Percentiles rank a stretch among this genome's conserved stretches.
Evolutionary conservation across 352 stramenopile genomes (phyloP).

Genomic region (Phytopythium aichiense): DNA sequence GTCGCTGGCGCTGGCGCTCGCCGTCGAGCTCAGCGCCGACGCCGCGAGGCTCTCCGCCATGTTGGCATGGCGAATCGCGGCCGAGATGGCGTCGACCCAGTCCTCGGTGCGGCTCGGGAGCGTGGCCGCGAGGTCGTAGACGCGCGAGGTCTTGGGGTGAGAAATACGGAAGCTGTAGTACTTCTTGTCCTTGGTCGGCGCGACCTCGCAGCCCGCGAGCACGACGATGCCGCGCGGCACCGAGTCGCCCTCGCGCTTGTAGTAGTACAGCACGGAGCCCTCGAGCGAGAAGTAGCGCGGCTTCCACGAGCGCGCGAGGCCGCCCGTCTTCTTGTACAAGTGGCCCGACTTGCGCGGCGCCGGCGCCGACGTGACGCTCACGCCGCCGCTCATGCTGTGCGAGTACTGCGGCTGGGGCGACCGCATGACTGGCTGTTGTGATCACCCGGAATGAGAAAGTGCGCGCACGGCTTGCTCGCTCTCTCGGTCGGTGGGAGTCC

Average conservation of each 20-base stretch:
- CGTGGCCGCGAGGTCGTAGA: constrained; percentile 62
- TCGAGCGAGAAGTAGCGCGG: constrained; percentile 65
- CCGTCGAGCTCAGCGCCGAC: not conserved
- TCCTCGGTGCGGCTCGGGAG: constrained; percentile 46
- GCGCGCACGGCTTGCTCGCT: not conserved
- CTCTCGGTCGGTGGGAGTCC: not conserved
- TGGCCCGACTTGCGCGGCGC: constrained; percentile 44
- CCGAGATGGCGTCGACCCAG: constrained; percentile 49
- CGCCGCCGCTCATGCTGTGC: constrained; percentile 7
- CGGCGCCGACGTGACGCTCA: constrained; percentile 7
- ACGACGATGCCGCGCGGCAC: constrained; percentile 57
- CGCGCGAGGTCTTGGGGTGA: constrained; percentile 61
- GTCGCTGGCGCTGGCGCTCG: not conserved
- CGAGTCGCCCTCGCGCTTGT: constrained; percentile 63
- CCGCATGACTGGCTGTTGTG: not conserved
- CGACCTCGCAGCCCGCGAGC: constrained; percentile 55
- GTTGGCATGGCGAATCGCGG: constrained; percentile 20
- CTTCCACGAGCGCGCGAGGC: constrained; percentile 50
- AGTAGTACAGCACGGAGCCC: constrained; percentile 65
- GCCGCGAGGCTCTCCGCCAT: constrained; percentile 5
- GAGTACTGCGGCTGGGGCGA: constrained; percentile 10
- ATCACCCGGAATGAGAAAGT: not conserved
- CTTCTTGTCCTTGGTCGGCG: constrained; percentile 54
- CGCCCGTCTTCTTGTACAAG: constrained; percentile 63
- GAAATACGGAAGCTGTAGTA: constrained; percentile 75